These are phyloP conservation scores for Fraxinus americana DNA, from an alignment of 257 asterid genomes.

Conservation along the genomic window DNA sequence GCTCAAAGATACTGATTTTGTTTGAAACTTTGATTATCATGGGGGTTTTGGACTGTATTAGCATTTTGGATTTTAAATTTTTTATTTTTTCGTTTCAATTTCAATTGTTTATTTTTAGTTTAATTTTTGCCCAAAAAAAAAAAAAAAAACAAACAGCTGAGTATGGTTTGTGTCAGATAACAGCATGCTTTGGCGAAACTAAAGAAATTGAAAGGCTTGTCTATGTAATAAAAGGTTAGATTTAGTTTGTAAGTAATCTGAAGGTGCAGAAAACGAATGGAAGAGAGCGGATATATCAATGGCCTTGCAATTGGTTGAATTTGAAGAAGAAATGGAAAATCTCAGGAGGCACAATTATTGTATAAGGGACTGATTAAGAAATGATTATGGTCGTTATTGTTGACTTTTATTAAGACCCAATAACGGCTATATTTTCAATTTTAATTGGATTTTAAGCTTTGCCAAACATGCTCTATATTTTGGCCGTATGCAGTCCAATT, in stretches of 20 bases:
- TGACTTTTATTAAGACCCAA: too few relatives aligned
- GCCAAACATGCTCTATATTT: too few relatives aligned
- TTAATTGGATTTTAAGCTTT: too few relatives aligned
- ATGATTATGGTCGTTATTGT: too few relatives aligned
- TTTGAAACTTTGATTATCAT: neutral
- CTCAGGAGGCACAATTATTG: neutral
- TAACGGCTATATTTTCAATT: too few relatives aligned
- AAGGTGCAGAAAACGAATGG: neutral
- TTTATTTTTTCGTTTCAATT: neutral
- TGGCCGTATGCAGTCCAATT: too few relatives aligned
- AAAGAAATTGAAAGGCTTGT: neutral
- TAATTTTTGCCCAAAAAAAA: neutral
- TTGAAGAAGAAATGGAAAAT: neutral
- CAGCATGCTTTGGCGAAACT: neutral
- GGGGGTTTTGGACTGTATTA: neutral
- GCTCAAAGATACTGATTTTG: neutral
- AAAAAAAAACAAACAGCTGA: neutral
- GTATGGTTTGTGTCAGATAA: neutral
- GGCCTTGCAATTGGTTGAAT: neutral
- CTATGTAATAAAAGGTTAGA: neutral
- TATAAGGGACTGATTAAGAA: neutral
- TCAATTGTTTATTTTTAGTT: neutral
- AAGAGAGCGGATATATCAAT: neutral
- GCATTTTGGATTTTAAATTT: neutral
- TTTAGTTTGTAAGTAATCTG: neutral